A percentile compares a stretch with the other conserved stretches of the same genome.
Evolutionary conservation across 331 rosid genomes (phyloP).

Genomic region (Telfairia occidentalis): DNA sequence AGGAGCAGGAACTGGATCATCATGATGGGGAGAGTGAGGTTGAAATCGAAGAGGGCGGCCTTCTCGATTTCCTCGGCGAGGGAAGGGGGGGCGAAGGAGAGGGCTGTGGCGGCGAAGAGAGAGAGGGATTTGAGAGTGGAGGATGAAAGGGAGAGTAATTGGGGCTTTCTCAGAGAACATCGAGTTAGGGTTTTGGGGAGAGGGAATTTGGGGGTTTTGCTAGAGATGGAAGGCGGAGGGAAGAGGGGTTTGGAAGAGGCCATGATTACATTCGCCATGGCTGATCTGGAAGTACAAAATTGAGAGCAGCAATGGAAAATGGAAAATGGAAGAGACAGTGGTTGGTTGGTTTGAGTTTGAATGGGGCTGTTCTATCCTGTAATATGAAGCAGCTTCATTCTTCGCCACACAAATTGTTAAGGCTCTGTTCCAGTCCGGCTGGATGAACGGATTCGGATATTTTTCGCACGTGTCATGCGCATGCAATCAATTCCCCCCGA

Average conservation of each 20-base stretch:
- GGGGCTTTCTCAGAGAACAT: constrained; percentile 20
- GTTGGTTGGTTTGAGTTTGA: too few species aligned
- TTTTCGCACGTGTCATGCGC: not conserved
- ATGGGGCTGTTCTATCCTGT: too few species aligned
- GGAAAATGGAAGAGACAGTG: too few species aligned
- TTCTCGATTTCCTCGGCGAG: constrained; percentile 58
- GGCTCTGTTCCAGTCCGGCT: not conserved
- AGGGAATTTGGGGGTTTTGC: constrained; percentile 40
- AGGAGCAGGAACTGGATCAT: constrained; percentile 59
- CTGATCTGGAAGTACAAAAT: too few species aligned
- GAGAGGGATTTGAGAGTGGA: constrained; percentile 43
- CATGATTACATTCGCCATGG: constrained; percentile 80
- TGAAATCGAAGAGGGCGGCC: constrained; percentile 88
- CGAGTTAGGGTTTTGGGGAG: constrained; percentile 11
- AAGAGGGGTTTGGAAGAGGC: constrained; percentile 49
- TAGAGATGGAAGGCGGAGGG: constrained; percentile 19
- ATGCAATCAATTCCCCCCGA: too few species aligned
- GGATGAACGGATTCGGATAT: not conserved
- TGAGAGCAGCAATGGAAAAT: too few species aligned
- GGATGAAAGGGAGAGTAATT: constrained; percentile 20
- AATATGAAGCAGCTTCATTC: too few species aligned
- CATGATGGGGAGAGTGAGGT: constrained; percentile 76
- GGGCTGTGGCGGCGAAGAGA: constrained; percentile 33
- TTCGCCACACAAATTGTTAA: constrained; percentile 58
- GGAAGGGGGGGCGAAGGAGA: constrained; percentile 50